These are phyloP conservation scores for Phialophora macrospora DNA, from an alignment of 2,329 filamentous ascomycete species.

Conservation along the genomic window DNA sequence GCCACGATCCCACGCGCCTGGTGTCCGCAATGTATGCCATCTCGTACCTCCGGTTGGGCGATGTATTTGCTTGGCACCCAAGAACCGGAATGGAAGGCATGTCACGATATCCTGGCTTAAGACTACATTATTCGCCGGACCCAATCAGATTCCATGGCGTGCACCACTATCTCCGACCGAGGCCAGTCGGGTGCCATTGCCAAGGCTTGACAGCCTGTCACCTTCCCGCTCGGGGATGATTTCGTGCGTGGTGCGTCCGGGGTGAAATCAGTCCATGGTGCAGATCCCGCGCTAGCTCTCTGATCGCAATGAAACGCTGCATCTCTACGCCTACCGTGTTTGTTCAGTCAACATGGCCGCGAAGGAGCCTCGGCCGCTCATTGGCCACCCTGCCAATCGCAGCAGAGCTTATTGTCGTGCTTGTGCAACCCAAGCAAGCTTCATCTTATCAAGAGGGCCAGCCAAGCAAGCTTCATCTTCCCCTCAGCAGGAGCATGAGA, in stretches of 20 bases:
- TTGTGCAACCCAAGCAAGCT: conserved; percentile 20
- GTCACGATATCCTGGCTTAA: no score
- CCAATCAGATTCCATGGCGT: no score
- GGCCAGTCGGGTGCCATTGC: no score
- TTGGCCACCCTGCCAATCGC: conserved; percentile 20
- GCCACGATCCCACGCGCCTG: no score
- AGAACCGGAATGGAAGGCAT: no score
- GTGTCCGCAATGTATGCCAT: no score
- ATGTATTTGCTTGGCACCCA: no score
- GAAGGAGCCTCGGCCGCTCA: conserved; percentile 15
- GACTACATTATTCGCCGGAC: no score
- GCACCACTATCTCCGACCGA: no score
- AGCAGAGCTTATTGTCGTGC: conserved; percentile 24
- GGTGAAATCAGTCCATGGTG: conserved; percentile 14
- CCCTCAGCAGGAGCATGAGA: conserved; percentile 20
- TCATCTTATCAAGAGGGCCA: conserved; percentile 17
- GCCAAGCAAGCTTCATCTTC: conserved; percentile 18
- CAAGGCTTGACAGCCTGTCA: conserved; percentile 1
- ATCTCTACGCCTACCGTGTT: conserved; percentile 14
- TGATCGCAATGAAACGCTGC: conserved; percentile 27
- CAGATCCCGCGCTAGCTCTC: conserved; percentile 13
- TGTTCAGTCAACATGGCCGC: conserved; percentile 13
- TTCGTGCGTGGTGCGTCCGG: conserved; percentile 13
- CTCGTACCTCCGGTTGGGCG: no score
- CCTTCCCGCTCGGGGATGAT: conserved; percentile 19